Conservation (phyloP, 495 filamentous ascomycete species). For the Acidiella bohemica region DNA sequence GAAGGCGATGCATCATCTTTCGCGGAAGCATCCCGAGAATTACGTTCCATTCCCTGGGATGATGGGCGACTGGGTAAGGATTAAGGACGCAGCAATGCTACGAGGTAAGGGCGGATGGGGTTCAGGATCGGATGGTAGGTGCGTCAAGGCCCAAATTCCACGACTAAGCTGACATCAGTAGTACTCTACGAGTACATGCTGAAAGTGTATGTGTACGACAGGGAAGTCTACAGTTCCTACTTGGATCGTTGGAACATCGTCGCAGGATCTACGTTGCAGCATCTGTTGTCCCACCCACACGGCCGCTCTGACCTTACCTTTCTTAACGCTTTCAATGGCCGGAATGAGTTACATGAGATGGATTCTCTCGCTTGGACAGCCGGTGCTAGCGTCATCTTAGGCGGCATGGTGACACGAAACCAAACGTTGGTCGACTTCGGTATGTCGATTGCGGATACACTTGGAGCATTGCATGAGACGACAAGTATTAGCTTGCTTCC, state of each 20-base stretch:
- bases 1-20: constrained; percentile 2
- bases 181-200: constrained; percentile 19
- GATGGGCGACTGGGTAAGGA: not conserved
- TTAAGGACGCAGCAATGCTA: not conserved
- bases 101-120: constrained; percentile 9
- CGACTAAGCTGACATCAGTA: not conserved
- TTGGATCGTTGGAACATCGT: constrained; percentile 51
- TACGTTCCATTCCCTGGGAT: constrained; percentile 9
- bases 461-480: constrained; percentile 6
- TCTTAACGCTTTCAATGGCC: constrained; percentile 27
- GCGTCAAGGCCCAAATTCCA: too few species aligned
- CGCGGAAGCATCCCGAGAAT: not conserved
- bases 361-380: constrained; percentile 51
- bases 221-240: constrained; percentile 3
- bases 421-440: constrained; percentile 61
- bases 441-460: constrained; percentile 27
- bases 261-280: constrained; percentile 59
- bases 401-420: constrained; percentile 51
- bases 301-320: constrained; percentile 62
- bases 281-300: constrained; percentile 57
- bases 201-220: constrained; percentile 17
- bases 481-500: constrained; percentile 4
- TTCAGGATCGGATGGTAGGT: constrained; percentile 1
- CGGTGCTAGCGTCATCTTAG: constrained; percentile 76
- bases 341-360: constrained; percentile 24